phyloP scores from a whole-genome alignment of 2,329 filamentous ascomycete genomes.

The Fusarium anguioides region DNA sequence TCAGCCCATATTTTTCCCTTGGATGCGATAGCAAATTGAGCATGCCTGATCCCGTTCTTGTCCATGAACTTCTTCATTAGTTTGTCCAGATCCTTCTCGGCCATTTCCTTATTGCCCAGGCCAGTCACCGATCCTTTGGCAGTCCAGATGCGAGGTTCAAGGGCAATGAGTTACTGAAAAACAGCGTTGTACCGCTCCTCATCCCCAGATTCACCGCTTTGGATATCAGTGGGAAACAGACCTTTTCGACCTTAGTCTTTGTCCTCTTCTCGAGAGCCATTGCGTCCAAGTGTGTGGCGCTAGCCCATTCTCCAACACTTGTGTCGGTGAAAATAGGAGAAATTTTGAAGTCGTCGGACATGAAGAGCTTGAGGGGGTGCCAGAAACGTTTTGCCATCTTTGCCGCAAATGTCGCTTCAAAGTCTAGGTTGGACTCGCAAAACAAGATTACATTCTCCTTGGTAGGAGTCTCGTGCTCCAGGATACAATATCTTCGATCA shows the following conservation, averaged over 20 bases:
- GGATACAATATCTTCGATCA: slow-evolving; percentile 29
- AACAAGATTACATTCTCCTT: slow-evolving; percentile 23
- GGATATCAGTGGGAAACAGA: slow-evolving; percentile 23
- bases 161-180: slow-evolving; percentile 14
- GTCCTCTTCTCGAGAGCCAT: slow-evolving; percentile 1
- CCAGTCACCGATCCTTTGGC: not conserved
- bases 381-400: slow-evolving; percentile 32
- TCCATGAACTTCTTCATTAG: slow-evolving; percentile 27
- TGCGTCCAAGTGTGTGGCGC: slow-evolving; percentile 1
- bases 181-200: slow-evolving; percentile 22
- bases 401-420: not conserved
- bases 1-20: slow-evolving; percentile 4
- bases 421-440: not conserved
- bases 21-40: slow-evolving; percentile 18
- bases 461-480: slow-evolving; percentile 28
- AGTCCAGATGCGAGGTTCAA: slow-evolving; percentile 13
- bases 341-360: slow-evolving; percentile 33
- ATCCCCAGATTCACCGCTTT: slow-evolving; percentile 10
- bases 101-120: not conserved
- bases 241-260: not conserved
- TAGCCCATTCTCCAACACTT: slow-evolving; percentile 21
- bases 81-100: not conserved
- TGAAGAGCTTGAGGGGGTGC: slow-evolving; percentile 15
- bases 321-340: slow-evolving; percentile 31
- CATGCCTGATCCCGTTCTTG: slow-evolving; percentile 32